phyloP scores from a whole-genome alignment of 768 basidiomycete species.

The Lanmaoa rubissima region DNA sequence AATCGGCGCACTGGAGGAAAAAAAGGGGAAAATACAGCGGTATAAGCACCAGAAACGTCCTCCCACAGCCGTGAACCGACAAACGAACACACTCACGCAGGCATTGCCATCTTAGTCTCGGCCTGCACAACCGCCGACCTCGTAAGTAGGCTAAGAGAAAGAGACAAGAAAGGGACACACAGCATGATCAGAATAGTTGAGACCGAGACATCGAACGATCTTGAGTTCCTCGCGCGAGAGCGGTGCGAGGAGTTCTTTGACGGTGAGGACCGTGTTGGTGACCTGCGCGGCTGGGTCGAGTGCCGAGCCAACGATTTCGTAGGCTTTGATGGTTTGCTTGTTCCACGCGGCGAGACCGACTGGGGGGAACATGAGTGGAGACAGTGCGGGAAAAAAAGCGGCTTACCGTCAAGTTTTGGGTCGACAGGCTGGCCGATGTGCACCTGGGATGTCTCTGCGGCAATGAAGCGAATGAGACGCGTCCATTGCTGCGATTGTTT shows the following conservation, averaged over 20 bases:
- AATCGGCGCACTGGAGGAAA: constrained; percentile 53
- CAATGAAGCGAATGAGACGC: constrained; percentile 79
- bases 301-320: constrained; percentile 69
- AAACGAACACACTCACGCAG: constrained; percentile 46
- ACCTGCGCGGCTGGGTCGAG: constrained; percentile 67
- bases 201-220: constrained; percentile 70
- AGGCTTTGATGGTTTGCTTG: constrained; percentile 57
- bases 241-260: constrained; percentile 67
- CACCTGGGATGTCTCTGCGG: constrained; percentile 67
- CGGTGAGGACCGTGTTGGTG: constrained; percentile 61
- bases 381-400: neutral
- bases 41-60: neutral
- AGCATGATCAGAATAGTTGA: constrained; percentile 87
- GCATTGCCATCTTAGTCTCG: constrained; percentile 62
- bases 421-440: constrained; percentile 81
- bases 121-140: constrained; percentile 39
- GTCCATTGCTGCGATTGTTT: constrained; percentile 48
- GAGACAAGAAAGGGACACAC: constrained; percentile 35
- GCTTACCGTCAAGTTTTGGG: constrained; percentile 57
- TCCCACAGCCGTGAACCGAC: too few relatives aligned
- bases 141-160: neutral
- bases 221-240: constrained; percentile 65
- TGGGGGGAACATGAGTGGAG: constrained; percentile 27
- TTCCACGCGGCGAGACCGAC: constrained; percentile 59
- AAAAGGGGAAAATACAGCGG: neutral